These are phyloP conservation scores for Penicillium olsonii DNA, from an alignment of 2,329 filamentous ascomycete genomes.

Conservation along the genomic window DNA sequence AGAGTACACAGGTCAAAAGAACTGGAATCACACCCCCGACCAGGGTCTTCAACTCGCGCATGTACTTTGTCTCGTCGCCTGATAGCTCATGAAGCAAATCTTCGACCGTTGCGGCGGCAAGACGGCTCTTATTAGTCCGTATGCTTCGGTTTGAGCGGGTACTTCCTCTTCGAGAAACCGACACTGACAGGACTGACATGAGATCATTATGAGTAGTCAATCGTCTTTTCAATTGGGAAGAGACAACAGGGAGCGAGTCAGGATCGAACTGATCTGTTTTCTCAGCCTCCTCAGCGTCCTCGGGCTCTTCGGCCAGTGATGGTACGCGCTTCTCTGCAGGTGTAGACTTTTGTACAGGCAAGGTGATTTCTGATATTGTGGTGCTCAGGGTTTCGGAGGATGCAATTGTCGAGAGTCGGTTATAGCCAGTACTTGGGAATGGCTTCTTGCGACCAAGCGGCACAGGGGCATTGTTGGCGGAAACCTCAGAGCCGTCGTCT, in stretches of 20 bases:
- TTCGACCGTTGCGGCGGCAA: slow-evolving; percentile 67
- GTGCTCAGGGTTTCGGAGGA: slow-evolving; percentile 56
- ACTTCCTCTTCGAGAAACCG: slow-evolving; percentile 63
- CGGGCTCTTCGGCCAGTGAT: slow-evolving; percentile 9
- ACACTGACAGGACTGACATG: slow-evolving; percentile 81
- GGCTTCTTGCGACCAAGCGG: slow-evolving; percentile 45
- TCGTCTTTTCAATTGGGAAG: slow-evolving; percentile 63
- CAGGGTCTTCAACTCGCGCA: slow-evolving; percentile 85
- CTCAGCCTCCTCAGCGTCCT: slow-evolving; percentile 30
- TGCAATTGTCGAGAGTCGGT: slow-evolving; percentile 59
- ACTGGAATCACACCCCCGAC: slow-evolving; percentile 96
- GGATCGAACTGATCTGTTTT: slow-evolving; percentile 47
- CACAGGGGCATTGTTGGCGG: slow-evolving; percentile 40
- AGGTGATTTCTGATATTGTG: slow-evolving; percentile 21
- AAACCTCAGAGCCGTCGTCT: slow-evolving; percentile 38
- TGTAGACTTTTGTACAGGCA: slow-evolving; percentile 3
- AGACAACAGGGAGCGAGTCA: slow-evolving; percentile 48
- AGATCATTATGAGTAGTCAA: slow-evolving; percentile 92
- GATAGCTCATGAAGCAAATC: slow-evolving; percentile 79
- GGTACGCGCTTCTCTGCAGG: not conserved
- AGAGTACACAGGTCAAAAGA: slow-evolving; percentile 79
- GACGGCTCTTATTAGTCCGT: slow-evolving; percentile 68
- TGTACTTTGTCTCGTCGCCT: slow-evolving; percentile 83
- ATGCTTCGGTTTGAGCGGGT: slow-evolving; percentile 77
- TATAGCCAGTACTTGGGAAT: slow-evolving; percentile 55